Percentiles rank a stretch among this genome's conserved stretches.
These are phyloP conservation scores for Aspergillus texensis DNA, from an alignment of 2,329 filamentous ascomycete species.

Conservation along the genomic window DNA sequence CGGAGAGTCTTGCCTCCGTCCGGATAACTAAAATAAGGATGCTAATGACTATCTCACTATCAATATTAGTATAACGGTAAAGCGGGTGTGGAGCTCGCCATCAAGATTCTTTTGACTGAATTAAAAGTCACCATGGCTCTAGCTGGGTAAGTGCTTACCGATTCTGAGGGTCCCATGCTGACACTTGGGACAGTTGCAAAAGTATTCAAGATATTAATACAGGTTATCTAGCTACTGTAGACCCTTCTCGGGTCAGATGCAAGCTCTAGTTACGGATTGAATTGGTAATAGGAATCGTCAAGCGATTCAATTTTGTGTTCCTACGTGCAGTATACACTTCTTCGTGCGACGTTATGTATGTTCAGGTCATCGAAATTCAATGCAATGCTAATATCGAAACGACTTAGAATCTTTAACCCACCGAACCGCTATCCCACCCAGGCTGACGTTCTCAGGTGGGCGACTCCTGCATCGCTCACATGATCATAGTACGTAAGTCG, in stretches of 20 bases:
- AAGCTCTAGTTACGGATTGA: not conserved
- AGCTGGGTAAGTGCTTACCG: conserved; percentile 18
- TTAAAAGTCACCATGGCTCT: conserved; percentile 26
- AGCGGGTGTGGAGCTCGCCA: conserved; percentile 28
- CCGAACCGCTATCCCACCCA: not conserved
- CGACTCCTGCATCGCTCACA: not conserved
- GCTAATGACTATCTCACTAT: too few species aligned
- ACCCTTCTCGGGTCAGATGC: not conserved
- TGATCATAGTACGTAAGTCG: not conserved
- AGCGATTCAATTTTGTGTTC: too few species aligned
- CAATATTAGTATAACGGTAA: conserved; percentile 22
- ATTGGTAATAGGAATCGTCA: too few species aligned
- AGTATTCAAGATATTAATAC: not conserved
- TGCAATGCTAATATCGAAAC: too few species aligned
- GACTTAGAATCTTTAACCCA: not conserved
- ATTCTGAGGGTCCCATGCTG: not conserved
- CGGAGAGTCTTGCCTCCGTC: not conserved
- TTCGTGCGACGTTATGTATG: too few species aligned
- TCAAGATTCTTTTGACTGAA: conserved; percentile 27
- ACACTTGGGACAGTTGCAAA: not conserved
- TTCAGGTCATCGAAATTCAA: too few species aligned
- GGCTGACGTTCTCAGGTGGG: accelerated
- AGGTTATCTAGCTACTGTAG: not conserved
- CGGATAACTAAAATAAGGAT: too few species aligned
- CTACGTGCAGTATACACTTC: too few species aligned